phyloP scores from a whole-genome alignment of 148 eudicot genomes.

The Persicaria tinctoria region DNA sequence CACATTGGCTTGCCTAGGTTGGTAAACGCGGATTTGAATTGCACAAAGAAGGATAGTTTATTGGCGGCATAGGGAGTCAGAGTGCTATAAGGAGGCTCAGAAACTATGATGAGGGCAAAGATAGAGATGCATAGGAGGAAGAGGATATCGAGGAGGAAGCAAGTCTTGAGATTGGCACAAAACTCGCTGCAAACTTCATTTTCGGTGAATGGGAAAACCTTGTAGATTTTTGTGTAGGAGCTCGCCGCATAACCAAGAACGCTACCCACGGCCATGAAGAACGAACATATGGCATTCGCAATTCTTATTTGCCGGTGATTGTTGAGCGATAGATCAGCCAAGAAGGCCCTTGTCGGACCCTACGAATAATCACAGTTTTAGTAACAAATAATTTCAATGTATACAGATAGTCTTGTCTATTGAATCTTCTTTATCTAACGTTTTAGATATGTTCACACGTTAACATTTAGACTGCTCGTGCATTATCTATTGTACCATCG shows the following conservation, averaged over 20 bases:
- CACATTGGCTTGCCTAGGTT: constrained; percentile 50
- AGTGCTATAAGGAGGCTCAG: constrained; percentile 20
- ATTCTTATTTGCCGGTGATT: constrained; percentile 32
- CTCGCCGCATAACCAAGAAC: constrained; percentile 76
- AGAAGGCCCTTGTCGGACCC: constrained; percentile 69
- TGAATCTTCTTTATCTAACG: too few relatives aligned
- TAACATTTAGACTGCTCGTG: too few relatives aligned
- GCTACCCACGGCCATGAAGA: constrained; percentile 66
- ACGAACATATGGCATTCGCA: constrained; percentile 47
- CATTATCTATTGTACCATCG: too few relatives aligned
- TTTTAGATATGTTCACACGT: too few relatives aligned
- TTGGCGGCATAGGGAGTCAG: not conserved
- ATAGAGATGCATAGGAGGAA: constrained; percentile 29
- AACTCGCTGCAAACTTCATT: constrained; percentile 52
- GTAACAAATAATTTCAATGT: too few relatives aligned
- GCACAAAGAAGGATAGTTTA: constrained; percentile 33
- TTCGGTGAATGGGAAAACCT: constrained; percentile 48
- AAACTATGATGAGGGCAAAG: constrained; percentile 28
- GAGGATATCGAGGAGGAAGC: constrained; percentile 51
- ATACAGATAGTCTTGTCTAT: too few relatives aligned
- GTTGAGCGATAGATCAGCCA: constrained; percentile 52
- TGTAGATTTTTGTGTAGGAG: constrained; percentile 36
- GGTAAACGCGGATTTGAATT: constrained; percentile 40
- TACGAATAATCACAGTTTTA: constrained; percentile 10
- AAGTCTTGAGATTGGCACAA: constrained; percentile 70